phyloP scores from a whole-genome alignment of 306 rosid species.

The Phaseolus lunatus region DNA sequence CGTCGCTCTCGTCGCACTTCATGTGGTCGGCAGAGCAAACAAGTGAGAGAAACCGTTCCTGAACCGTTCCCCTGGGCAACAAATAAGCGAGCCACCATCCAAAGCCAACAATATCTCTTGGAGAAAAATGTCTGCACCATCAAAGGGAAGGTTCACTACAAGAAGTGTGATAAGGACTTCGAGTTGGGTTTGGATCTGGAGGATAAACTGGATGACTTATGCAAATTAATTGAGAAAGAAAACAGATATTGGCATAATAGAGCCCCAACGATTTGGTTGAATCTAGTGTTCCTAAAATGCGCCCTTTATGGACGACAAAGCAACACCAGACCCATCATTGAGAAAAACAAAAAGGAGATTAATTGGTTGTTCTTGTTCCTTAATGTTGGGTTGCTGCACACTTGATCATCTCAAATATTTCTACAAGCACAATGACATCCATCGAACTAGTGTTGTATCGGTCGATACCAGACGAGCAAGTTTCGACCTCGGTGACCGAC shows the following conservation, averaged over 20 bases:
- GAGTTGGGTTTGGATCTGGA: conserved; percentile 25
- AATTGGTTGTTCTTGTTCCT: conserved; percentile 74
- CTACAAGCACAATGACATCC: neutral
- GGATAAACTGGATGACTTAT: neutral
- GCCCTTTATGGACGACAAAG: conserved; percentile 44
- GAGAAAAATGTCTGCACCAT: conserved; percentile 17
- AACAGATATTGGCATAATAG: conserved; percentile 39
- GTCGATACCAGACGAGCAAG: no score
- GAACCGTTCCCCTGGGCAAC: conserved; percentile 68
- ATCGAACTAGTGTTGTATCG: conserved; percentile 19
- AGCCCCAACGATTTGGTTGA: conserved; percentile 54
- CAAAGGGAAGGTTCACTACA: conserved; percentile 54
- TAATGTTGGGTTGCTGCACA: conserved; percentile 59
- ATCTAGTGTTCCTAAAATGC: conserved; percentile 51
- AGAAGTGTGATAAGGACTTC: conserved; percentile 42
- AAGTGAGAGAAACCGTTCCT: conserved; percentile 10
- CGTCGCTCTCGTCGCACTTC: conserved; percentile 2
- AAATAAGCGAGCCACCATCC: conserved; percentile 31
- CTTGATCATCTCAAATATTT: conserved; percentile 31
- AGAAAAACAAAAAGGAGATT: conserved; percentile 41
- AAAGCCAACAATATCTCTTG: neutral
- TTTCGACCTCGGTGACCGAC: no score
- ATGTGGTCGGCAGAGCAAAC: neutral
- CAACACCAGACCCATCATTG: conserved; percentile 50
- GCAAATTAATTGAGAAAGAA: neutral